Conservation (phyloP, 202 grass and related monocot genomes). For the Elaeis oleifera region DNA sequence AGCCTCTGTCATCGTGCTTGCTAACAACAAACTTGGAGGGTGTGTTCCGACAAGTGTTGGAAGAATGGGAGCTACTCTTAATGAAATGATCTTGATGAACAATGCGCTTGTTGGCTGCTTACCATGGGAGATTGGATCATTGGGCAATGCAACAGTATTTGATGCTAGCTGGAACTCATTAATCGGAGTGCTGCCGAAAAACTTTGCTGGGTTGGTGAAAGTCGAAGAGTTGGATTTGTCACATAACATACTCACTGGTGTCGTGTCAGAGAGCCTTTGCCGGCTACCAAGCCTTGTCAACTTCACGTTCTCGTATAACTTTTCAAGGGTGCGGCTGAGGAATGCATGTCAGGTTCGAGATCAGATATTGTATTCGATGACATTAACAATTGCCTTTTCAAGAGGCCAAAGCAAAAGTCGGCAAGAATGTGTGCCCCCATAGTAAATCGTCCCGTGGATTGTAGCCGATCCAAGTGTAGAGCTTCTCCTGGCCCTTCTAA, state of each 20-base stretch:
- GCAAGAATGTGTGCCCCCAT: neutral
- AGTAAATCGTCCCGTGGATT: neutral
- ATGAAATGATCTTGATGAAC: slow-evolving; percentile 6
- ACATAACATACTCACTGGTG: slow-evolving; percentile 6
- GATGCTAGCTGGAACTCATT: slow-evolving; percentile 11
- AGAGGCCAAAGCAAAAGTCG: neutral
- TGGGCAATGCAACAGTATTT: slow-evolving; percentile 6
- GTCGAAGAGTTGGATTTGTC: slow-evolving; percentile 10
- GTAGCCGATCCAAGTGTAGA: slow-evolving; percentile 3
- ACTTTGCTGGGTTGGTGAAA: neutral
- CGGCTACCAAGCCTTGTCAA: neutral
- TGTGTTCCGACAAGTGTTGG: neutral
- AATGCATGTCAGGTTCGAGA: neutral
- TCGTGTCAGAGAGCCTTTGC: neutral
- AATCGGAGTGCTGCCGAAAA: neutral
- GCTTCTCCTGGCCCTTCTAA: too few relatives aligned
- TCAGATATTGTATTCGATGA: neutral
- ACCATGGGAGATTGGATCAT: slow-evolving; percentile 7
- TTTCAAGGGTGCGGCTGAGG: neutral
- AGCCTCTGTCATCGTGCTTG: slow-evolving; percentile 1
- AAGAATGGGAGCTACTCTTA: slow-evolving; percentile 3
- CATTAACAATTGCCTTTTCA: slow-evolving; percentile 1
- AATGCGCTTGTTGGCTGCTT: slow-evolving; percentile 2
- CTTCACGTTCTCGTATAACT: slow-evolving; percentile 12
- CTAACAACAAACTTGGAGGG: slow-evolving; percentile 12